phyloP scores from a whole-genome alignment of 2,329 filamentous ascomycete genomes.

The Mycosphaerelloides madeirae region DNA sequence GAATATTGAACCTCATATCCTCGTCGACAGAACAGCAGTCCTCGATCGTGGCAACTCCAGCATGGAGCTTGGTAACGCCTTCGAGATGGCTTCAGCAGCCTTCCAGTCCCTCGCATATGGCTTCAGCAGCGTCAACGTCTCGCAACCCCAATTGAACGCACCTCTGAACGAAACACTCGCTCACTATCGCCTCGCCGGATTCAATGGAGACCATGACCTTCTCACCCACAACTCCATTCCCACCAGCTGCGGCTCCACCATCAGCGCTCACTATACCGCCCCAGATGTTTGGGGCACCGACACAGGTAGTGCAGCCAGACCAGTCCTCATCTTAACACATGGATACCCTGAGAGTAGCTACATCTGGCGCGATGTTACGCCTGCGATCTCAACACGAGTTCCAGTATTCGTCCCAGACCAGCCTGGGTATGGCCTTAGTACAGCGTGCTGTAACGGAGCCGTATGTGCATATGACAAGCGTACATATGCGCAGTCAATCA shows the following conservation, averaged over 20 bases:
- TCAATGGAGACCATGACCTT: not conserved
- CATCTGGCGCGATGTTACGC: conserved; percentile 7
- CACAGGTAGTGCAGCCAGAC: not conserved
- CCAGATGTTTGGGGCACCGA: conserved; percentile 1
- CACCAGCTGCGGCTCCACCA: conserved; percentile 1
- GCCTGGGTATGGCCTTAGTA: conserved; percentile 4
- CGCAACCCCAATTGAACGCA: not conserved
- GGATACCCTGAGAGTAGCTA: conserved; percentile 7
- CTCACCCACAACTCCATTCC: conserved; percentile 5
- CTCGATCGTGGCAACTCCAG: too few species aligned
- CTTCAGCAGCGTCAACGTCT: not conserved
- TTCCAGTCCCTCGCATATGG: too few species aligned
- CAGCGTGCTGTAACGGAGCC: not conserved
- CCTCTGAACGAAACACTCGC: not conserved
- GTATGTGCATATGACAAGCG: conserved; percentile 1
- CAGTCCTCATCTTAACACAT: conserved; percentile 5
- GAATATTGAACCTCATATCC: too few species aligned
- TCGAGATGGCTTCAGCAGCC: too few species aligned
- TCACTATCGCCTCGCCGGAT: conserved; percentile 1
- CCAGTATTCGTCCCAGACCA: conserved; percentile 5
- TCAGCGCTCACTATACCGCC: conserved; percentile 4
- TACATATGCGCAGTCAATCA: conserved; percentile 1
- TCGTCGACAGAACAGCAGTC: too few species aligned
- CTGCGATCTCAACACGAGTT: conserved; percentile 1
- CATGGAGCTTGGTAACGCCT: too few species aligned